Base-by-base conservation (phyloP, 108 stramenopile species). In the Cyclostephanos invisitatus region DNA sequence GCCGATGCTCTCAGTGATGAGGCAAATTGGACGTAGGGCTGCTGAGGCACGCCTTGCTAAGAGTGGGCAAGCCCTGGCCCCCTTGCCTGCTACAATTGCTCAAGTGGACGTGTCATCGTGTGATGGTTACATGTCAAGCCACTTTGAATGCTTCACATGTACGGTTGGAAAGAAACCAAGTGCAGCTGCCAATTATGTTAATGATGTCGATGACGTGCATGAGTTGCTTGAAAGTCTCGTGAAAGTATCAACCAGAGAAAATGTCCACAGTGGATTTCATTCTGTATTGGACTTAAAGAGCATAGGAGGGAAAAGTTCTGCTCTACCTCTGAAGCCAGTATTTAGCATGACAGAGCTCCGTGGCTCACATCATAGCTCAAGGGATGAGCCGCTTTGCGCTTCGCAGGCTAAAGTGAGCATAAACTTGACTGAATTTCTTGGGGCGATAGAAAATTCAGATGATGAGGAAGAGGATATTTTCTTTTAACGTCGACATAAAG, bases 81-180 rank as follows among this genome's bases (percentile, higher is more conserved):
- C 88, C 35, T 72, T 93, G 42, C 88, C 88, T 28, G 81, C 89
- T 9, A 86, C 84, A 9, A 83, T 90, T 61, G 82, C 88, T 32
- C 80, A 84, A 32, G 95, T 89, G 9, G 90, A 91, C 75, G 88
- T 88, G 2, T 94, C 91, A 40, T 80, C 81, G 36, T 89, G 82
- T 72, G 92, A 87, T 60, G 77, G 73, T 24, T 91, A 71, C 76
- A 59, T 91, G 38, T 85, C 89, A 6, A 69, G 85, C 8, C 69
- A 89, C 37, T 60, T 94, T 68, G 78, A 88, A 68, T 77, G 77
- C 63, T 97, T 96, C 67, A 97, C 97, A 1, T 85, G 88, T 35
- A 97, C 96, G 3, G 96, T 99, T 28, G 99, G 99, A 6, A 97
- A 97, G 84, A 98, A 98, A 77, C 98, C 98, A 4, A 91, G 91